Percentiles rank a stretch among this genome's conserved stretches.
Evolutionary conservation across 2,329 filamentous ascomycete species (phyloP).

Genomic region (Golovinomyces cichoracearum): DNA sequence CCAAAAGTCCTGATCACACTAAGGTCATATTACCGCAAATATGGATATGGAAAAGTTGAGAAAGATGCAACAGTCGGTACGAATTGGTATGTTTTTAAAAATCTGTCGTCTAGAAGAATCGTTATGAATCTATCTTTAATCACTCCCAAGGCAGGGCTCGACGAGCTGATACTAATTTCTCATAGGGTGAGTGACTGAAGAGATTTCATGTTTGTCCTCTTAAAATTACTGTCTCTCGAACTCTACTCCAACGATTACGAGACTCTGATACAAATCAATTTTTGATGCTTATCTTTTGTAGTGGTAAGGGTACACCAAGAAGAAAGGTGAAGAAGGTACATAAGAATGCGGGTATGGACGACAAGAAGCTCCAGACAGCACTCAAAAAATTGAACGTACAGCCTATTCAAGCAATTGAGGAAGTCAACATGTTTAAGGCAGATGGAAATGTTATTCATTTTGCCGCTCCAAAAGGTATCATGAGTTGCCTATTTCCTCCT

Average conservation of each 20-base stretch:
- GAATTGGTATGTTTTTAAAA: slow-evolving; percentile 15
- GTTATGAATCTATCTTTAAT: too few relatives aligned
- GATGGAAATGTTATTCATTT: slow-evolving; percentile 99
- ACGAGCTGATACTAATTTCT: neutral
- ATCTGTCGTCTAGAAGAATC: neutral
- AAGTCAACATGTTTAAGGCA: slow-evolving; percentile 99
- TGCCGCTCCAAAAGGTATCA: slow-evolving; percentile 70
- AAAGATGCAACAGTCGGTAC: slow-evolving; percentile 37
- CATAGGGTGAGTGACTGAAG: neutral
- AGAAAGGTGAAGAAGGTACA: slow-evolving; percentile 97
- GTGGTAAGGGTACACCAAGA: slow-evolving; percentile 94
- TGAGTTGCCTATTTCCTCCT: neutral
- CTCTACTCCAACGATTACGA: neutral
- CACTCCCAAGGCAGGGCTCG: too few relatives aligned
- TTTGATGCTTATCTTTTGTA: slow-evolving; percentile 4
- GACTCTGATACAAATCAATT: neutral
- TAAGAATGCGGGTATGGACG: slow-evolving; percentile 74
- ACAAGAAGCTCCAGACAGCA: slow-evolving; percentile 96
- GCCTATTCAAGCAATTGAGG: slow-evolving; percentile 97
- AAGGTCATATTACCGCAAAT: slow-evolving; percentile 17
- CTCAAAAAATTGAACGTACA: slow-evolving; percentile 99
- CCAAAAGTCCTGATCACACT: slow-evolving; percentile 3
- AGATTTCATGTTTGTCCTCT: too few relatives aligned
- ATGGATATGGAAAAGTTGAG: slow-evolving; percentile 43
- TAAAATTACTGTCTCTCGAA: neutral